Conservation (phyloP, 2,329 filamentous ascomycete genomes). For the Fusarium aywerte region DNA sequence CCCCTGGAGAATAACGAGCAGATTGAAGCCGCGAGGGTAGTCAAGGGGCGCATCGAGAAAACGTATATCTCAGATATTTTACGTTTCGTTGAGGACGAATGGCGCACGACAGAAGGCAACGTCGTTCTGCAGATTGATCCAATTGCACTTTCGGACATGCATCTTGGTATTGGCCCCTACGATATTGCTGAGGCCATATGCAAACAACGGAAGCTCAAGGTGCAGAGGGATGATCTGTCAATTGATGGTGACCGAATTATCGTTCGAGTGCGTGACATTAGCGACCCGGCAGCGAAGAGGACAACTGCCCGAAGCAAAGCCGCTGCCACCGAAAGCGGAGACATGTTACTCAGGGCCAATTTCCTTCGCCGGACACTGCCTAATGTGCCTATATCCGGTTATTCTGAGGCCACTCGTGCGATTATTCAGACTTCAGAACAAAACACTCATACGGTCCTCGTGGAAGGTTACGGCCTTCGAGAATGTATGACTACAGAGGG, state of each 20-base stretch:
- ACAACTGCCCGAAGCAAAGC: slow-evolving; percentile 58
- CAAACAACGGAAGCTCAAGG: slow-evolving; percentile 84
- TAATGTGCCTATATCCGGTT: slow-evolving; percentile 86
- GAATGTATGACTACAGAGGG: slow-evolving; percentile 94
- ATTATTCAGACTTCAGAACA: slow-evolving; percentile 86
- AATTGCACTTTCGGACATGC: slow-evolving; percentile 80
- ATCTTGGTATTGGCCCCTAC: slow-evolving; percentile 78
- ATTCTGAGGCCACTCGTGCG: slow-evolving; percentile 84
- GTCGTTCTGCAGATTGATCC: slow-evolving; percentile 86
- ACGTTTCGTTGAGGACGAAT: slow-evolving; percentile 85
- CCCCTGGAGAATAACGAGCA: slow-evolving; percentile 79
- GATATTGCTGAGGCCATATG: slow-evolving; percentile 83
- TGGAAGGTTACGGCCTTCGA: slow-evolving; percentile 92
- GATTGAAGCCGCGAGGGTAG: slow-evolving; percentile 84
- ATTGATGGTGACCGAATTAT: slow-evolving; percentile 73
- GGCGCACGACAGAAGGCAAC: slow-evolving; percentile 79
- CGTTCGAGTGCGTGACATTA: slow-evolving; percentile 73
- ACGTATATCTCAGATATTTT: slow-evolving; percentile 87
- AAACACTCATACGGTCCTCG: slow-evolving; percentile 77
- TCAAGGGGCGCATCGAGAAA: slow-evolving; percentile 95
- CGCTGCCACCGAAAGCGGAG: slow-evolving; percentile 54
- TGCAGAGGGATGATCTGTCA: slow-evolving; percentile 72
- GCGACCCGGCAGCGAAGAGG: slow-evolving; percentile 60
- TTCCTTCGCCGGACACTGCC: slow-evolving; percentile 85
- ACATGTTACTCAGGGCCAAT: slow-evolving; percentile 80